These are phyloP conservation scores for Aspergillus aculeatinus DNA, from an alignment of 2,329 filamentous ascomycete genomes.

Conservation along the genomic window DNA sequence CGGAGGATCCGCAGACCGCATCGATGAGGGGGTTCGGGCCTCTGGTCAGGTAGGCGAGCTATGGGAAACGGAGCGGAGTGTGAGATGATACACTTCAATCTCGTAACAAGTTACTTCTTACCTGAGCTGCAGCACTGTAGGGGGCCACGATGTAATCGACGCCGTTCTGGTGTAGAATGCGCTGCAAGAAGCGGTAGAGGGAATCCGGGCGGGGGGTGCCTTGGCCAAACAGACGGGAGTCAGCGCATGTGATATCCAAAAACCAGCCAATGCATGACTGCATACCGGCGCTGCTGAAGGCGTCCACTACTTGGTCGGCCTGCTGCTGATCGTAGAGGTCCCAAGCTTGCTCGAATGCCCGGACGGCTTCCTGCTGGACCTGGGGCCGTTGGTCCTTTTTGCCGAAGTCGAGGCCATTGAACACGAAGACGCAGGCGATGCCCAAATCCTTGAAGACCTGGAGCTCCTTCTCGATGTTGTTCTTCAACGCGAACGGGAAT, in stretches of 20 bases:
- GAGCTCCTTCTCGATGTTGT: conserved; percentile 74
- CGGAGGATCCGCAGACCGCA: conserved; percentile 78
- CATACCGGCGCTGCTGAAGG: conserved; percentile 81
- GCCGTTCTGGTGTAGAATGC: conserved; percentile 65
- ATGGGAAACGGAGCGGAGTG: conserved; percentile 9
- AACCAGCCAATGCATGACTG: neutral
- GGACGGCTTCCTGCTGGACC: conserved; percentile 62
- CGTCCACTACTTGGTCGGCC: conserved; percentile 75
- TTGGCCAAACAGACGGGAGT: conserved; percentile 38
- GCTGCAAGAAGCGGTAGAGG: conserved; percentile 74
- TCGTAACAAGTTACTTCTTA: conserved; percentile 40
- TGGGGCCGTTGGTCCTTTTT: conserved; percentile 66
- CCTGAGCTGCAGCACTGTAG: conserved; percentile 84
- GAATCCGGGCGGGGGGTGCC: conserved; percentile 70
- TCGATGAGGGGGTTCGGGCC: conserved; percentile 67
- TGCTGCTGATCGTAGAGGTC: conserved; percentile 77
- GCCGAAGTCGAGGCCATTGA: conserved; percentile 79
- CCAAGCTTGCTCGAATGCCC: conserved; percentile 79
- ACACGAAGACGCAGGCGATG: conserved; percentile 83
- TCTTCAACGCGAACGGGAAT: conserved; percentile 73
- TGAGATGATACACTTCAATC: neutral
- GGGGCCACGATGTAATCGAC: conserved; percentile 81
- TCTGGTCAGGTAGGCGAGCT: conserved; percentile 73
- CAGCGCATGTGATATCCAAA: conserved; percentile 22
- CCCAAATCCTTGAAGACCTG: conserved; percentile 67